Evolutionary conservation across 169 alveolate genomes (phyloP).

Genomic region (Plasmodium gonderi): DNA sequence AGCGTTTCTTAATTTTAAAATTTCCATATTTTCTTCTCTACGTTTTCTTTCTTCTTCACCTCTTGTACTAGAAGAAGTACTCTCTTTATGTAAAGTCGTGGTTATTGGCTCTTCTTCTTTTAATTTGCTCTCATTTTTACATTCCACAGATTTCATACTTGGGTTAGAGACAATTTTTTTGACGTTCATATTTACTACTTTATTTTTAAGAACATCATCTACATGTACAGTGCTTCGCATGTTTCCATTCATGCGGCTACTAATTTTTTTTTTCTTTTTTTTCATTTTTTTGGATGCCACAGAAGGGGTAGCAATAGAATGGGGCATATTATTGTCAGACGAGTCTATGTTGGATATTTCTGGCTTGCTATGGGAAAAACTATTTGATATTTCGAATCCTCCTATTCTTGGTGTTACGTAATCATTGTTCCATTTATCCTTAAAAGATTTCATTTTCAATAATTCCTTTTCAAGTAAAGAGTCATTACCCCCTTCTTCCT

Average conservation of each 20-base stretch:
- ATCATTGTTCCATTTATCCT: constrained; percentile 50
- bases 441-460: constrained; percentile 20
- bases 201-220: constrained; percentile 4
- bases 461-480: neutral
- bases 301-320: neutral
- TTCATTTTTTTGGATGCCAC: constrained; percentile 6
- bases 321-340: constrained; percentile 5
- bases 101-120: neutral
- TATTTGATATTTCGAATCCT: constrained; percentile 1
- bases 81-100: neutral
- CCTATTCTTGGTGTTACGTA: constrained; percentile 68
- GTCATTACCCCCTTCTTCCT: neutral
- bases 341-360: neutral
- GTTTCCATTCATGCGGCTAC: neutral
- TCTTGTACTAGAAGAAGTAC: neutral
- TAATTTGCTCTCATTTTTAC: neutral
- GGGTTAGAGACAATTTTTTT: neutral
- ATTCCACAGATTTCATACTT: neutral
- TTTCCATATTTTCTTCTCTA: constrained; percentile 9
- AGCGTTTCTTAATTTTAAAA: constrained; percentile 19
- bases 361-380: neutral
- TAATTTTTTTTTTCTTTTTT: constrained; percentile 39
- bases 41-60: constrained; percentile 12
- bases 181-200: neutral
- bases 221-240: neutral